A percentile compares a stretch with the other conserved stretches of the same genome.
Conservation (phyloP, 345 rosid species). For the Durio zibethinus region DNA sequence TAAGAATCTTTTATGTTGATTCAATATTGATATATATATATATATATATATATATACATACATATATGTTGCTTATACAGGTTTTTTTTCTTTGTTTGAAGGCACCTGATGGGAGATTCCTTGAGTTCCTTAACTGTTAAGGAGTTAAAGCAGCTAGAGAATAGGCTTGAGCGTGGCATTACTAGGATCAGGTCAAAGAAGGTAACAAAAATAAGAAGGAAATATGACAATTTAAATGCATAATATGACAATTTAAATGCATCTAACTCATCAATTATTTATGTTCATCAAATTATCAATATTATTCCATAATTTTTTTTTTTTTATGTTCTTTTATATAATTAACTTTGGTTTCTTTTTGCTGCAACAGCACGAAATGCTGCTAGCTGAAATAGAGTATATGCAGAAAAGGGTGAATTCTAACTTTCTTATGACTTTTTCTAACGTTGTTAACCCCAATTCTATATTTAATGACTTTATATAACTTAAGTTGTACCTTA, state of each 20-base stretch:
- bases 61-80: background rate
- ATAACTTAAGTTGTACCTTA: background rate
- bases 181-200: conserved; percentile 92
- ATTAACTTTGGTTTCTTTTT: background rate
- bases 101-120: conserved; percentile 71
- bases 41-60: too few relatives aligned
- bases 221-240: too few relatives aligned
- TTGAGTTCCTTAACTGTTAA: conserved; percentile 73
- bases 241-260: background rate
- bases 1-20: background rate
- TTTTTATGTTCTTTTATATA: background rate
- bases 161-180: conserved; percentile 91
- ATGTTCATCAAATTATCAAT: too few relatives aligned
- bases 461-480: background rate
- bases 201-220: conserved; percentile 35
- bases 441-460: background rate
- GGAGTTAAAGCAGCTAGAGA: conserved; percentile 94
- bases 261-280: background rate
- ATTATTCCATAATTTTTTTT: background rate
- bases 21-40: too few relatives aligned
- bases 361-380: conserved; percentile 76
- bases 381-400: conserved; percentile 90
- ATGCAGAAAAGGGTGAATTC: conserved; percentile 74
- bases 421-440: background rate
- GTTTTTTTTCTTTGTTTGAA: conserved; percentile 17